A percentile compares a stretch with the other conserved stretches of the same genome.
These are phyloP conservation scores for Pelargonium exstipulatum DNA, from an alignment of 441 rosid genomes.

Conservation along the genomic window DNA sequence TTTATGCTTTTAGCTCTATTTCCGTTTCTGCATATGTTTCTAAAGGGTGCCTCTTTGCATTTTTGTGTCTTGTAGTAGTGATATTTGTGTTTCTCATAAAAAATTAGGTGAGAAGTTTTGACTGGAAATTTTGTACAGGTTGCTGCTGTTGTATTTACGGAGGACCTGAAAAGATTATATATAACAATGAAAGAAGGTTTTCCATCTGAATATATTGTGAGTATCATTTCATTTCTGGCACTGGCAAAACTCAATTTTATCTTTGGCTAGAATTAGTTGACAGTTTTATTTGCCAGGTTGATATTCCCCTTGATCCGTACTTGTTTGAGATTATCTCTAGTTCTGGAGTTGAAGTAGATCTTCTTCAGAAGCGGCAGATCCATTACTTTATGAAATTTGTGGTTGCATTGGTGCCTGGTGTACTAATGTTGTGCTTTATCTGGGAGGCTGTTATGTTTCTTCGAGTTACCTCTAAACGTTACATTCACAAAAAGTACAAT, in stretches of 20 bases:
- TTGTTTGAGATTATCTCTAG: constrained; percentile 77
- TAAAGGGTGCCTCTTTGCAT: background rate
- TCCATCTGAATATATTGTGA: constrained; percentile 87
- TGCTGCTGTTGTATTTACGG: constrained; percentile 91
- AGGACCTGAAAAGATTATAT: constrained; percentile 81
- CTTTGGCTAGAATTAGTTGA: constrained; percentile 18
- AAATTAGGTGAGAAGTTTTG: background rate
- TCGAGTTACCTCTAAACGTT: constrained; percentile 65
- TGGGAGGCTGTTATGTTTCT: constrained; percentile 79
- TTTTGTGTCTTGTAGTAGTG: background rate
- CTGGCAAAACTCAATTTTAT: constrained; percentile 1
- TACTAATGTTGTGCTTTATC: constrained; percentile 72
- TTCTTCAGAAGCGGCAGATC: constrained; percentile 80
- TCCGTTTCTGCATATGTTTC: background rate
- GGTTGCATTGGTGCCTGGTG: constrained; percentile 71
- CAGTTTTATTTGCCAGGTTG: constrained; percentile 51
- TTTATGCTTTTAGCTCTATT: background rate
- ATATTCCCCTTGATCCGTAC: constrained; percentile 91
- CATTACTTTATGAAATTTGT: constrained; percentile 86
- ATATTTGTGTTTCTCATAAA: background rate
- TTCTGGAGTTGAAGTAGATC: constrained; percentile 92
- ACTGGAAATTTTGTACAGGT: constrained; percentile 42
- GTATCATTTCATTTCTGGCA: constrained; percentile 25
- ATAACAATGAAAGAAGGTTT: constrained; percentile 96
- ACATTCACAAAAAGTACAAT: constrained; percentile 80